Evolutionary conservation across 2,329 filamentous ascomycete genomes (phyloP).

Genomic region (Penicillium carneum): DNA sequence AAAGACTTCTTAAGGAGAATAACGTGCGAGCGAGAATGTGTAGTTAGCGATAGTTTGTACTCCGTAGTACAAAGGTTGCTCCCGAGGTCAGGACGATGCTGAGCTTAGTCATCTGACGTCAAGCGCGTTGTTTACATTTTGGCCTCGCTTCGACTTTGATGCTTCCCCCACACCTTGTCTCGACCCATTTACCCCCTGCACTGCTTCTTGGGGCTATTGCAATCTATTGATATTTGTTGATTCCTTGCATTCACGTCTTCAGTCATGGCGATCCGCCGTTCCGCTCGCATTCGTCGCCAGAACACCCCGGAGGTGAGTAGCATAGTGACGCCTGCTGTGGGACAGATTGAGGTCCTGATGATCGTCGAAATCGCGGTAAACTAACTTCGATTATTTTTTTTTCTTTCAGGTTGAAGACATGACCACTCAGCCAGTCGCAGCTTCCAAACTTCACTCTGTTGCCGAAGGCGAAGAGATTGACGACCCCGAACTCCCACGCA

Average conservation of each 20-base stretch:
- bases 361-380: background rate
- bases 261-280: constrained; percentile 51
- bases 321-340: constrained; percentile 23
- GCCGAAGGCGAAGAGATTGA: constrained; percentile 57
- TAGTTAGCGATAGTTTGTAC: too few relatives aligned
- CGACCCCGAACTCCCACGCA: constrained; percentile 39
- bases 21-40: too few relatives aligned
- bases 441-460: constrained; percentile 53
- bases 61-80: too few relatives aligned
- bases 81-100: background rate
- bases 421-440: constrained; percentile 30
- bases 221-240: background rate
- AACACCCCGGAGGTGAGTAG: constrained; percentile 46
- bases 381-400: constrained; percentile 19
- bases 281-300: constrained; percentile 49
- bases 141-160: constrained; percentile 5
- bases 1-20: too few relatives aligned
- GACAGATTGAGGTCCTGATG: constrained; percentile 22
- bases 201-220: constrained; percentile 3
- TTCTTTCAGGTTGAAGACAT: constrained; percentile 33
- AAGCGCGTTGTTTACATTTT: constrained; percentile 22
- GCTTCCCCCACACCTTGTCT: constrained; percentile 8
- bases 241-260: constrained; percentile 14
- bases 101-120: constrained; percentile 21
- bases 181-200: constrained; percentile 5